Evolutionary conservation across 257 asterid genomes (phyloP), one percentile per base, ranked within the genome.

Genomic region (Solanum commersonii): DNA sequence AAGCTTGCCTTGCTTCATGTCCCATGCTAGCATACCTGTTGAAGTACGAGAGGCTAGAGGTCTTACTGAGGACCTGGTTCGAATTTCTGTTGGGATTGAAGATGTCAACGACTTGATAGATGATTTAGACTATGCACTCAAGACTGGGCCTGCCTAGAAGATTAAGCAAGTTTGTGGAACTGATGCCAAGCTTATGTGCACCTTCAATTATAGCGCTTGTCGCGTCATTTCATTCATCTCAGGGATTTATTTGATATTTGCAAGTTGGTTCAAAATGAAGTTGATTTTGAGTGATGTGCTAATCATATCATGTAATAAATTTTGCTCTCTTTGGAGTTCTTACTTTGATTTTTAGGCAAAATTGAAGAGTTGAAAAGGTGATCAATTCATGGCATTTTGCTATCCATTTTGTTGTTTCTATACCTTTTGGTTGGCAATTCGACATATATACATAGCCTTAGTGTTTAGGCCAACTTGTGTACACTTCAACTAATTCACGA

Each of bases 1-100:
- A 76, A 95, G 99, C 94, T 91, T 96, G 94, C 98, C 98, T 23
- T 94, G 98, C 90, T 96, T 94, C 83, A 96, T 96, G 99, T 96
- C 99, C 37, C 99, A 96, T 85, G 95, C 98, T 22, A 91, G 93
- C 91, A 95, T 96, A 84, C 97, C 98, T 18, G 95, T 94, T 38
- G 96, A 88, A 4, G 96, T 96, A 20, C 96, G 98, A 9, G 94
- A 95, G 87, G 94, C 95, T 5, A 92, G 97, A 89, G 98, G 98
- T 60, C 90, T 96, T 85, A 91, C 98, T 0, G 94, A 95, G 86
- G 98, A 95, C 88, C 97, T 95, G 56, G 91, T 96, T 72, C 96
- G 98, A 8, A 88, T 96, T 10, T 96, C 99, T 20, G 98, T 95
- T 27, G 98, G 99, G 20, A 94, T 95, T n/a, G 98, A 95, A 86